Evolutionary conservation across 2,329 filamentous ascomycete species (phyloP).

Genomic region (Dothideomycetes sp.): DNA sequence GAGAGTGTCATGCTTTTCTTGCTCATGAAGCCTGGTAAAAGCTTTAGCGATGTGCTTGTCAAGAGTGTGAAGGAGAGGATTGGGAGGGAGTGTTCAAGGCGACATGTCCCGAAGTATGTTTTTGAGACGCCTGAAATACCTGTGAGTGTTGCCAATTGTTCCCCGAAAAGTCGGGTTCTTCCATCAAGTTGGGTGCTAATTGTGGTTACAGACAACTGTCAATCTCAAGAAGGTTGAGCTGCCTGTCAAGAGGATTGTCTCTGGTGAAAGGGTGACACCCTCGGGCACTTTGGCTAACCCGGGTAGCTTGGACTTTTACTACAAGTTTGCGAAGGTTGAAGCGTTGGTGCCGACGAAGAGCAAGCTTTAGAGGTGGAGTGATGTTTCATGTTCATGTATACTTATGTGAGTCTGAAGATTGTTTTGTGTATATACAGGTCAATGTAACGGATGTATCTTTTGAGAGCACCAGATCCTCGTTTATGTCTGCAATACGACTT

Average conservation of each 20-base stretch:
- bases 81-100: constrained; percentile 54
- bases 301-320: constrained; percentile 65
- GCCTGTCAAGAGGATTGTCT: constrained; percentile 77
- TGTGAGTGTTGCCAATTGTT: constrained; percentile 46
- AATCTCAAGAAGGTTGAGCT: constrained; percentile 81
- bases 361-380: constrained; percentile 41
- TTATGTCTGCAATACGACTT: too few species aligned
- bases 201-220: constrained; percentile 54
- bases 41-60: constrained; percentile 48
- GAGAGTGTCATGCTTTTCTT: constrained; percentile 53
- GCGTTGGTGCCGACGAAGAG: constrained; percentile 42
- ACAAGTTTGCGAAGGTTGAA: constrained; percentile 67
- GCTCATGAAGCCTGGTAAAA: constrained; percentile 49
- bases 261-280: constrained; percentile 61
- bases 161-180: background rate
- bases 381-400: too few species aligned
- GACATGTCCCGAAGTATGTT: constrained; percentile 69
- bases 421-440: too few species aligned
- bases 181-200: background rate
- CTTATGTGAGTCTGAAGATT: too few species aligned
- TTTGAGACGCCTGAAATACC: constrained; percentile 77
- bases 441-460: too few species aligned
- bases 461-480: too few species aligned
- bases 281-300: constrained; percentile 72
- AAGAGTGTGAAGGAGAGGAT: constrained; percentile 56